These are phyloP conservation scores for Fragilaria crotonensis DNA, from an alignment of 108 stramenopile genomes.

Conservation along the genomic window DNA sequence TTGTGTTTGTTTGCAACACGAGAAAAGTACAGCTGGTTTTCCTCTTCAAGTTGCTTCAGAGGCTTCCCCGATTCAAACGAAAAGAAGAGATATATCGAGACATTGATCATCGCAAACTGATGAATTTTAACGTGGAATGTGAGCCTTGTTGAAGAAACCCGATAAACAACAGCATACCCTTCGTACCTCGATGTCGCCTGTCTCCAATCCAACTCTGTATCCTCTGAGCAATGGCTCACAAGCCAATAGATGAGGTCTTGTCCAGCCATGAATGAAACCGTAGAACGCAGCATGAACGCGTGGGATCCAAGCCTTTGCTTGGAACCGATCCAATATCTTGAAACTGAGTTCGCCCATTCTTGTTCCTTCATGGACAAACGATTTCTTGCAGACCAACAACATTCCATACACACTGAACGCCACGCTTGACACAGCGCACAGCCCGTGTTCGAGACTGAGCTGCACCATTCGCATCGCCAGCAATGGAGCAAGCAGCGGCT, in stretches of 20 bases:
- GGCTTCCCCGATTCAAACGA: constrained; percentile 9
- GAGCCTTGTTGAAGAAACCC: background rate
- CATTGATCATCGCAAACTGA: constrained; percentile 18
- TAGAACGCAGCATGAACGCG: constrained; percentile 17
- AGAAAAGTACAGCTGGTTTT: constrained; percentile 3
- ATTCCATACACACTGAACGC: constrained; percentile 39
- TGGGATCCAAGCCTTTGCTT: constrained; percentile 14
- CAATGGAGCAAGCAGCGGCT: constrained; percentile 15
- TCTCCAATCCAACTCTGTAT: constrained; percentile 18
- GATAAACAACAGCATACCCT: background rate
- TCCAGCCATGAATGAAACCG: constrained; percentile 14
- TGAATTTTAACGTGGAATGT: background rate
- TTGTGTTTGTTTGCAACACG: background rate
- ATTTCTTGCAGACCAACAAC: constrained; percentile 5
- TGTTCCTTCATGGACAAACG: constrained; percentile 26
- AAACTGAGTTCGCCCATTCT: constrained; percentile 32
- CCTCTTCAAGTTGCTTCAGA: constrained; percentile 8
- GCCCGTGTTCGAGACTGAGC: constrained; percentile 23
- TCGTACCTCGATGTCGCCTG: constrained; percentile 19
- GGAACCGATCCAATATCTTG: constrained; percentile 1
- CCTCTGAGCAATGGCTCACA: constrained; percentile 13
- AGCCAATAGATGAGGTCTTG: background rate
- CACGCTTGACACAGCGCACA: constrained; percentile 18
- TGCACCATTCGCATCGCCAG: constrained; percentile 37
- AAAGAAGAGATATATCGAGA: constrained; percentile 12